Evolutionary conservation across 768 basidiomycete species (phyloP).

Genomic region (Calocybe indica): DNA sequence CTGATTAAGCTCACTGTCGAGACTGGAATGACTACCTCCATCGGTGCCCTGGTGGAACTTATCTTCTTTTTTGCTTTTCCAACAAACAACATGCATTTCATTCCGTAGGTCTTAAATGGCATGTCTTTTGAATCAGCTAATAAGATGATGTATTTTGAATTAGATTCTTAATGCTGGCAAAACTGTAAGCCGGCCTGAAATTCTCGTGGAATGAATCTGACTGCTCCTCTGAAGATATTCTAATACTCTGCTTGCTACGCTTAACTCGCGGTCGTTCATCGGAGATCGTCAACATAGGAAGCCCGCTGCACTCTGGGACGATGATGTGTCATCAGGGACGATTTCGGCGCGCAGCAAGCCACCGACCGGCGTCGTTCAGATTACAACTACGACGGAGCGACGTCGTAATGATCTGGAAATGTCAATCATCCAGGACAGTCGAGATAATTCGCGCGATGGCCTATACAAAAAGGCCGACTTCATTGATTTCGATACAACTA

Average conservation of each 20-base stretch:
- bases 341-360: neutral
- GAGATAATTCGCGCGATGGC: too few species aligned
- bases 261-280: constrained; percentile 3
- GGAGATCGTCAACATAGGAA: neutral
- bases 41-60: constrained; percentile 12
- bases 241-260: constrained; percentile 6
- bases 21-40: constrained; percentile 14
- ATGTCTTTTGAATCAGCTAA: neutral
- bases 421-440: neutral
- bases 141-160: neutral
- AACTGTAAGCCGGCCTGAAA: constrained; percentile 2
- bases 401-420: neutral
- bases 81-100: constrained; percentile 13
- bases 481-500: too few species aligned
- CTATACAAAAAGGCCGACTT: too few species aligned
- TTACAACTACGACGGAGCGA: neutral
- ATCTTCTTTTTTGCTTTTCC: constrained; percentile 13
- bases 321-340: neutral
- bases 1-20: constrained; percentile 14
- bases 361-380: neutral
- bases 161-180: constrained; percentile 4
- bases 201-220: neutral
- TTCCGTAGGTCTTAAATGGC: constrained; percentile 7
- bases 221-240: constrained; percentile 2
- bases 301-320: neutral